A percentile compares a stretch with the other conserved stretches of the same genome.
These are phyloP conservation scores for Liriodendron chinense DNA, from an alignment of 164 flowering plant genomes.

Conservation along the genomic window DNA sequence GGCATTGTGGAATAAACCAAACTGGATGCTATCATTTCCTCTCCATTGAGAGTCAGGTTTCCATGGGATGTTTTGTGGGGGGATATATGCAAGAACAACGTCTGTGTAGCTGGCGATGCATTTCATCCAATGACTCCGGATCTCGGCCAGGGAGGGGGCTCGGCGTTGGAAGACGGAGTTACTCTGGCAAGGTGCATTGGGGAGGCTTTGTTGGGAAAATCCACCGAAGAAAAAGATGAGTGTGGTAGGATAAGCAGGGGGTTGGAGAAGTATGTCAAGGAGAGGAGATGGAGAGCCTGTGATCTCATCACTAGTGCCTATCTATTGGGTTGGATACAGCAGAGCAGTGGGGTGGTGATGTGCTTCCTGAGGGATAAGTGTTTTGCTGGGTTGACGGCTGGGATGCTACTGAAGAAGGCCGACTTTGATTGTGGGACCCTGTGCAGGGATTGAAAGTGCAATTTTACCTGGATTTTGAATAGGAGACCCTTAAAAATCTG, in stretches of 20 bases:
- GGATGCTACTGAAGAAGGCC: conserved; percentile 17
- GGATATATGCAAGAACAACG: conserved; percentile 35
- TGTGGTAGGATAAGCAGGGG: conserved; percentile 27
- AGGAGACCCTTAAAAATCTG: no score
- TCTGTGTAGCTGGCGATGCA: conserved; percentile 50
- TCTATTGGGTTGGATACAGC: conserved; percentile 14
- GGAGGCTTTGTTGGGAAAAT: conserved; percentile 24
- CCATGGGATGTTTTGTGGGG: conserved; percentile 43
- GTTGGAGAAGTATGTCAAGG: conserved; percentile 9
- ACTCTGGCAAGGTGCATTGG: conserved; percentile 46
- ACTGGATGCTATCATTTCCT: conserved; percentile 12
- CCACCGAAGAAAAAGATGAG: conserved; percentile 42
- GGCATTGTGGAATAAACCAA: conserved; percentile 23
- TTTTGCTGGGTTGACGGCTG: conserved; percentile 6
- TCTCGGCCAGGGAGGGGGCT: conserved; percentile 49
- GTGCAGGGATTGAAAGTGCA: not conserved
- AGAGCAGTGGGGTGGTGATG: conserved; percentile 8
- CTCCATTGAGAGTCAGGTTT: conserved; percentile 31
- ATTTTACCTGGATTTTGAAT: no score
- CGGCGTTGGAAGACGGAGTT: conserved; percentile 49
- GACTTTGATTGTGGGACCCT: conserved; percentile 12
- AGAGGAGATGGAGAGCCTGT: conserved; percentile 17
- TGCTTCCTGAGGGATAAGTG: conserved; percentile 17
- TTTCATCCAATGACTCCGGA: conserved; percentile 69
- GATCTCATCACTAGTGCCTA: conserved; percentile 11